Evolutionary conservation across 192 early-diverging fungal genomes (phyloP).

Genomic region (Coemansia sp.): DNA sequence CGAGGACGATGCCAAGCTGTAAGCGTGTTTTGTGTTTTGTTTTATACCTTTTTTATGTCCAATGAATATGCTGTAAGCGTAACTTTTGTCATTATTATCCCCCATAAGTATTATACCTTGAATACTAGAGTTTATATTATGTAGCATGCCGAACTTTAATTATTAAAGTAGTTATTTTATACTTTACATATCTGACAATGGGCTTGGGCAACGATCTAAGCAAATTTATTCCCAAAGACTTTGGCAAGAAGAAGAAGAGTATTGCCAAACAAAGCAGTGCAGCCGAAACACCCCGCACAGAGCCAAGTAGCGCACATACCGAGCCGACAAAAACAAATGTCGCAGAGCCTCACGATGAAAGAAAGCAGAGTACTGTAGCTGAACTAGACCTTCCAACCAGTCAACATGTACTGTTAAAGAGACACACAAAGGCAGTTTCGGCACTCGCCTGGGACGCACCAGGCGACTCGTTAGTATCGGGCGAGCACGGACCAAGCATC

Average conservation of each 20-base stretch:
- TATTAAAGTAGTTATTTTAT: background rate
- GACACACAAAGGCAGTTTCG: slow-evolving; percentile 50
- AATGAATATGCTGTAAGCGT: too few species aligned
- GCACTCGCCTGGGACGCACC: slow-evolving; percentile 80
- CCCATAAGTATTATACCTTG: too few species aligned
- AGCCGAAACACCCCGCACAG: background rate
- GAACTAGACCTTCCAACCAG: slow-evolving; percentile 5
- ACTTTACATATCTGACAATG: slow-evolving; percentile 15
- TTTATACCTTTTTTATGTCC: background rate
- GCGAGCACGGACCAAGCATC: slow-evolving; percentile 75
- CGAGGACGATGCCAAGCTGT: slow-evolving; percentile 38
- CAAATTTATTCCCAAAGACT: slow-evolving; percentile 49
- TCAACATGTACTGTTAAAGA: slow-evolving; percentile 8
- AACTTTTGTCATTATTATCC: too few species aligned
- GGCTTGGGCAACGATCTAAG: slow-evolving; percentile 41
- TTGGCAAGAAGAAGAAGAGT: slow-evolving; percentile 50
- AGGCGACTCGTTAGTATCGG: slow-evolving; percentile 73
- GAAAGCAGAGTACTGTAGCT: too few species aligned
- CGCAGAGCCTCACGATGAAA: too few species aligned
- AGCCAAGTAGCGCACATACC: background rate
- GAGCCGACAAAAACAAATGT: background rate
- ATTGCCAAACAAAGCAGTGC: background rate
- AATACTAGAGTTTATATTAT: too few species aligned
- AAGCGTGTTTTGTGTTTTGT: slow-evolving; percentile 8
- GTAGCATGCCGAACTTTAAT: too few species aligned